Evolutionary conservation across 1,284 basidiomycete species (phyloP).

Genomic region (Dichomitus squalens): DNA sequence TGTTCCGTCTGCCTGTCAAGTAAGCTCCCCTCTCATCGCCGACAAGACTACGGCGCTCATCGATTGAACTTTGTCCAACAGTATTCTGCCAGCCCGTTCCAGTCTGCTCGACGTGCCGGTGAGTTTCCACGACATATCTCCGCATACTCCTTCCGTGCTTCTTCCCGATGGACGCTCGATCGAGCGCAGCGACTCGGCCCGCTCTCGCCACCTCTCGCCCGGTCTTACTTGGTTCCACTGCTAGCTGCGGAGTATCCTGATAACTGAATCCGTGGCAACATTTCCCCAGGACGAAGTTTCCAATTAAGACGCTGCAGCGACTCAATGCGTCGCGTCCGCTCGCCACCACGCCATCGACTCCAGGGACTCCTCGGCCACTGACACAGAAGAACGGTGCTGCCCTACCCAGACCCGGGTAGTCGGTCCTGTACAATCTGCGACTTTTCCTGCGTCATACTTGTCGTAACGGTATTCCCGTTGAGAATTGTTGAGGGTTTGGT

Average conservation of each 20-base stretch:
- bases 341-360: slow-evolving; percentile 23
- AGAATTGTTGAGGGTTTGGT: no score
- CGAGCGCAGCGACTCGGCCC: not conserved
- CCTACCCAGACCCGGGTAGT: slow-evolving; percentile 15
- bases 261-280: slow-evolving; percentile 3
- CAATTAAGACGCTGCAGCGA: slow-evolving; percentile 83
- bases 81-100: slow-evolving; percentile 89
- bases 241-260: not conserved
- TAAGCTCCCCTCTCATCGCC: slow-evolving; percentile 43
- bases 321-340: slow-evolving; percentile 62
- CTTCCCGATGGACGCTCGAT: not conserved
- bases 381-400: slow-evolving; percentile 18
- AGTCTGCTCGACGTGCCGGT: slow-evolving; percentile 92
- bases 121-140: slow-evolving; percentile 30
- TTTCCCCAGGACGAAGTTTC: slow-evolving; percentile 82
- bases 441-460: not conserved
- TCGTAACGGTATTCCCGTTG: not conserved
- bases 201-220: slow-evolving; percentile 15
- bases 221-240: not conserved
- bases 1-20: slow-evolving; percentile 96
- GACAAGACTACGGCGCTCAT: not conserved
- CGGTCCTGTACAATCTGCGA: not conserved
- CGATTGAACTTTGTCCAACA: slow-evolving; percentile 11
- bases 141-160: not conserved
- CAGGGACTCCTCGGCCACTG: slow-evolving; percentile 17